Base-by-base conservation (phyloP, 371 early-diverging fungal genomes). In the Syncephalastrum monosporum region DNA sequence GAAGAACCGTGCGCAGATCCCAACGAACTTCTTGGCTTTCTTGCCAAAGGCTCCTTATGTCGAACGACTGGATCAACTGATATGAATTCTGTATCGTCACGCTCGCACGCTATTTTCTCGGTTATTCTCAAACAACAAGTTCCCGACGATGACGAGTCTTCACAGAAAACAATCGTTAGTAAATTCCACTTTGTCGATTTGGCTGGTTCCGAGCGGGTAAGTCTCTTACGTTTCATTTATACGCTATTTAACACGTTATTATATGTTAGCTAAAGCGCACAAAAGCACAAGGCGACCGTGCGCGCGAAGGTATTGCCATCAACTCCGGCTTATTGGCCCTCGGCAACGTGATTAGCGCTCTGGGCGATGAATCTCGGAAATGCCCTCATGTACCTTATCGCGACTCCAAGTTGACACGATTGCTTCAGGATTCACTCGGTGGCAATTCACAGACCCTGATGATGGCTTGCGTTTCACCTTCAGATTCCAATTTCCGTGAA, bases 61-160 rank as follows among this genome's bases (percentile, higher is more conserved):
- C 87, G 99, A 61, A 97, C 94, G 48, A 98, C 99, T 19, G 95
- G 92, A 33, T 85, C 91, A 16, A 99, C 99, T 24, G 92, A 95
- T 52, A 99, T 98, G 99, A 99, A 99, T 79, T 83, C 84, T 41
- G 82, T 88, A 3, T 96, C 96, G 0, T 97, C 98, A n/a, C 84
- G 99, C 60, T 96, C 96, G 24, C 99, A 99, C 75, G 99, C 99
- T 44, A 97, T 99, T 51, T 98, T 98, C 72, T 89, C 94, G 10
- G 86, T 98, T 21, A 87, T 83, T 33, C 78, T 94, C 27, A 72
- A 81, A 44, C 89, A 88, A 58, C 67, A 57, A 29, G 48, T 53
- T 16, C 47, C 56, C 19, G 67, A 64, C 8, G 60, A 64, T 10
- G 58, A 56, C 19, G 58, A 60, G 43, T 10, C 52, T 5, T 23